Base-by-base conservation (phyloP, 495 filamentous ascomycete genomes). In the Corynascus novoguineensis region DNA sequence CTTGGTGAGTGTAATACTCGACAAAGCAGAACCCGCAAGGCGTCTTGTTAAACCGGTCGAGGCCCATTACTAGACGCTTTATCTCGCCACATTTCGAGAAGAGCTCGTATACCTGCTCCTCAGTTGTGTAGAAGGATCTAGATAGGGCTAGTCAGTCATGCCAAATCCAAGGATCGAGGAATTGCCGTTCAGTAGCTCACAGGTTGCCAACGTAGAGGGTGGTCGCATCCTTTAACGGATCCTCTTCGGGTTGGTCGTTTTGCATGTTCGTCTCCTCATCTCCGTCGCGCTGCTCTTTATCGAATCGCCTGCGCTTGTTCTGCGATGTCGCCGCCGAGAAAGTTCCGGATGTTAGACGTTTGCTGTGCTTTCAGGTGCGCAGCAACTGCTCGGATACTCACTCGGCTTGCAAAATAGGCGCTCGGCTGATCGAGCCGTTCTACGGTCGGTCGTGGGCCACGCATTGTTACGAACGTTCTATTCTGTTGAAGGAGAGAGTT, bases 21-120 rank as follows among this genome's bases (percentile, higher is more conserved):
- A 98, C 93, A 66, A 98, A 98, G 75, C 93, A 98, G 75, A 98
- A 98, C 11, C 93, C 93, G 73, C 93, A 98, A 5, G 93, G 93
- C 15, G 93, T 98, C 74, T 98, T 98, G 73, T 86, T 88, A 76
- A 91, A 93, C 17, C 93, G 86, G 68, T 98, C 95, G 22, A 98
- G 81, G 41, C 93, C 93, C 93, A 98, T 98, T n/a, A 98, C 86
- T 24, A 98, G 81, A 34, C 93, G 86, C 72, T 97, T 97, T 69
- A 98, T 92, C 76, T 97, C 92, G 56, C 93, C 93, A 69, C 90
- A 96, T 82, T 97, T 97, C 14, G 88, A 80, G 69, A 97, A 97
- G 11, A 97, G 86, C 70, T 96, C 95, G 67, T 97, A 92, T 53
- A 98, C 96, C 68, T 98, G 93, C 75, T 98, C 93, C 70, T 98